These are phyloP conservation scores for Pterulicium gracile DNA, from an alignment of 1,284 basidiomycete species.

Conservation along the genomic window DNA sequence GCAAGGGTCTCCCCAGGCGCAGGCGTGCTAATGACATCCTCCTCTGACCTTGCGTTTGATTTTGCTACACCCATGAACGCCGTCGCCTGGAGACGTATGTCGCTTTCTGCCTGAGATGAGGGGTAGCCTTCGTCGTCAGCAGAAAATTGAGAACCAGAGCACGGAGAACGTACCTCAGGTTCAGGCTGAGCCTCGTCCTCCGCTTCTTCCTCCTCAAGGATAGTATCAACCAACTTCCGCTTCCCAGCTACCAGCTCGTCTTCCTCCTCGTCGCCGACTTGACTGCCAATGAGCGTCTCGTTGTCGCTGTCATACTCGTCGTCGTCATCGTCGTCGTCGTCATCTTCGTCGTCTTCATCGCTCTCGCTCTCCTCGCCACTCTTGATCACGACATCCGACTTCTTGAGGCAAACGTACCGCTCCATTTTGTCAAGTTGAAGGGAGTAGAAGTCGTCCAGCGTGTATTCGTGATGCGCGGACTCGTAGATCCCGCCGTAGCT, in stretches of 20 bases:
- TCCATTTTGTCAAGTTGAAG: slow-evolving; percentile 78
- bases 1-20: slow-evolving; percentile 83
- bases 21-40: slow-evolving; percentile 76
- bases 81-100: slow-evolving; percentile 51
- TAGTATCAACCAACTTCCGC: slow-evolving; percentile 5
- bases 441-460: slow-evolving; percentile 75
- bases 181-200: slow-evolving; percentile 13
- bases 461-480: slow-evolving; percentile 71
- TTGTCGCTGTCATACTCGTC: slow-evolving; percentile 19
- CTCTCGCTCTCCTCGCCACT: slow-evolving; percentile 19
- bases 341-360: slow-evolving; percentile 18
- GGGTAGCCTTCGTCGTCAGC: background rate
- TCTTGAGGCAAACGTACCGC: slow-evolving; percentile 59
- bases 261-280: slow-evolving; percentile 12
- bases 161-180: background rate
- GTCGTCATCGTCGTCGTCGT: slow-evolving; percentile 16
- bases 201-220: slow-evolving; percentile 12
- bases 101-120: slow-evolving; percentile 17
- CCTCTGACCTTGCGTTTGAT: slow-evolving; percentile 51
- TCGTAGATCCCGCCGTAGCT: slow-evolving; percentile 88
- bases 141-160: too few relatives aligned
- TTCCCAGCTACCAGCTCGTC: slow-evolving; percentile 11
- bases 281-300: slow-evolving; percentile 13
- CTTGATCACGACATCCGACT: slow-evolving; percentile 30
- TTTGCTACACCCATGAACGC: slow-evolving; percentile 68